Percentiles rank a stretch among this genome's conserved stretches.
phyloP scores from a whole-genome alignment of 768 basidiomycete genomes.

The Austroboletus festivus region DNA sequence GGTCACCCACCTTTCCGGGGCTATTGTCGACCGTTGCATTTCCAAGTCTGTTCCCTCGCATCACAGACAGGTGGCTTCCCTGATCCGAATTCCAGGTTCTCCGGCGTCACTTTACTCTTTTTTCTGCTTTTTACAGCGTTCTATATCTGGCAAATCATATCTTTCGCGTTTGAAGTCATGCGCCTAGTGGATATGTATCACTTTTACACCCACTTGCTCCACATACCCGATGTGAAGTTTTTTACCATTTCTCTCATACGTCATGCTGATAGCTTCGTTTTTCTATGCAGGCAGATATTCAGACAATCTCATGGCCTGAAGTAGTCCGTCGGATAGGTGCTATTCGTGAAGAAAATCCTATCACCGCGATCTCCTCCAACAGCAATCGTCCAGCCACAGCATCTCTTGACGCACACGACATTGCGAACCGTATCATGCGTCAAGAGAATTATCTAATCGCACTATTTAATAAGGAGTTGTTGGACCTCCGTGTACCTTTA shows the following conservation, averaged over 20 bases:
- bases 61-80: neutral
- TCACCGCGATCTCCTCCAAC: slow-evolving; percentile 77
- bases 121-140: slow-evolving; percentile 83
- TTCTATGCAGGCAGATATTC: slow-evolving; percentile 86
- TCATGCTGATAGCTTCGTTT: slow-evolving; percentile 12
- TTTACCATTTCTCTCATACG: neutral
- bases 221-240: slow-evolving; percentile 82
- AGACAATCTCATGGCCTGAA: slow-evolving; percentile 96
- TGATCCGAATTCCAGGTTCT: slow-evolving; percentile 54
- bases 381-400: slow-evolving; percentile 60
- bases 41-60: slow-evolving; percentile 56
- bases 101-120: slow-evolving; percentile 79
- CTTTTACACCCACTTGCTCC: slow-evolving; percentile 92
- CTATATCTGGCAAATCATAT: slow-evolving; percentile 83
- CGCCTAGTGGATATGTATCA: slow-evolving; percentile 92
- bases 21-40: slow-evolving; percentile 80
- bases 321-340: slow-evolving; percentile 86
- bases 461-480: slow-evolving; percentile 92
- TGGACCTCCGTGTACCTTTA: slow-evolving; percentile 83
- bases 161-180: slow-evolving; percentile 70
- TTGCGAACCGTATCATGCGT: slow-evolving; percentile 95
- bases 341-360: slow-evolving; percentile 90
- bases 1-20: slow-evolving; percentile 69
- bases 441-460: slow-evolving; percentile 99
- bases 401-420: slow-evolving; percentile 95